These are phyloP conservation scores for Brassica balearica DNA, from an alignment of 441 rosid species.

Conservation along the genomic window DNA sequence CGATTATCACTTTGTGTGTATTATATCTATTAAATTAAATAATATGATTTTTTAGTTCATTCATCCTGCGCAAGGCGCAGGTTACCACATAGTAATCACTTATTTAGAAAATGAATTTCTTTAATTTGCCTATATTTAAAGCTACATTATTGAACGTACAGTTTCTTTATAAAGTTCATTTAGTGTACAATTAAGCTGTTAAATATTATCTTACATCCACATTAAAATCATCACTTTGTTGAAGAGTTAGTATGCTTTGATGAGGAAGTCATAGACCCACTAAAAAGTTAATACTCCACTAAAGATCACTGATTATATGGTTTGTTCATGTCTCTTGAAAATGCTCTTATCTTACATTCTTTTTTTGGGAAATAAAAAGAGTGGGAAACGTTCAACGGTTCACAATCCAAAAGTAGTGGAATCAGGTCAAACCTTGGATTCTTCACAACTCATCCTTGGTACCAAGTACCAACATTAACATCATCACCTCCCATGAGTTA, in stretches of 20 bases:
- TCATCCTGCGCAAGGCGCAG: too few species aligned
- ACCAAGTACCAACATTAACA: slow-evolving; percentile 10
- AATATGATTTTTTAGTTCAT: too few species aligned
- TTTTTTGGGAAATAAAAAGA: background rate
- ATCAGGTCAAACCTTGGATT: slow-evolving; percentile 18
- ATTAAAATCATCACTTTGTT: background rate
- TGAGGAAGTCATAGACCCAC: too few species aligned
- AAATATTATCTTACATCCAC: background rate
- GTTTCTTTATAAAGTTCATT: background rate
- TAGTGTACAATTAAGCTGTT: background rate
- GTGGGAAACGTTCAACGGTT: slow-evolving; percentile 30
- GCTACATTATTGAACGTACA: background rate
- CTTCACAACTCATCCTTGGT: slow-evolving; percentile 61
- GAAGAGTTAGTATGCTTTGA: background rate
- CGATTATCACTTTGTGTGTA: too few species aligned
- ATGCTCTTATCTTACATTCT: slow-evolving; percentile 13
- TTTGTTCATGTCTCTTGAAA: slow-evolving; percentile 10
- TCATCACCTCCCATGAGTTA: slow-evolving; percentile 80
- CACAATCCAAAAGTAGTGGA: slow-evolving; percentile 13
- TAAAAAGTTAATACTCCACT: too few species aligned
- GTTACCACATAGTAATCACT: background rate
- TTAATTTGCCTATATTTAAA: slow-evolving; percentile 3
- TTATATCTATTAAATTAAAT: too few species aligned
- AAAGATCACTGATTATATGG: too few species aligned
- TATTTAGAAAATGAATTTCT: background rate